These are phyloP conservation scores for Leishmania aethiopica DNA, from an alignment of 208 protist species.

Conservation along the genomic window DNA sequence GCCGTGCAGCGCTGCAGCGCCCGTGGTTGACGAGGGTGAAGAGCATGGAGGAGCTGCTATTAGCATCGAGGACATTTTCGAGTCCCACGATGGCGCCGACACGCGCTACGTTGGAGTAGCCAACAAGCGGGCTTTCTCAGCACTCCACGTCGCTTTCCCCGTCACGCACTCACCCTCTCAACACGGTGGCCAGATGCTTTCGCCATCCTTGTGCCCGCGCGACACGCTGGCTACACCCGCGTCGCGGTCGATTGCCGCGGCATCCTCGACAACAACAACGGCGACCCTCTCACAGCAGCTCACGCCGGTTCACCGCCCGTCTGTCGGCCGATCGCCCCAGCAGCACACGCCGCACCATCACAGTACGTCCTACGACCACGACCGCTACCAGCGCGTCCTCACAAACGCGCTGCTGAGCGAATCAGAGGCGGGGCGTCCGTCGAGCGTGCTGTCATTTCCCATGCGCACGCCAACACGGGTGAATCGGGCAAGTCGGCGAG, in stretches of 20 bases:
- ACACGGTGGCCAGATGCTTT: neutral
- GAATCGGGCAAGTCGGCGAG: neutral
- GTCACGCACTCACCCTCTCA: neutral
- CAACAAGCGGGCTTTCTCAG: conserved; percentile 25
- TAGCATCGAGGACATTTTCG: neutral
- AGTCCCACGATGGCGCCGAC: conserved; percentile 14
- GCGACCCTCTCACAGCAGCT: conserved; percentile 13
- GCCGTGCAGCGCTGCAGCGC: neutral
- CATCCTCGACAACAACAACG: neutral
- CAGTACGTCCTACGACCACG: conserved; percentile 23
- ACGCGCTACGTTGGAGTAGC: conserved; percentile 28
- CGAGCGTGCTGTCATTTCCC: conserved; percentile 16
- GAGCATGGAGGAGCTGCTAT: neutral
- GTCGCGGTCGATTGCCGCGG: neutral
- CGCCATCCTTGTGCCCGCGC: conserved; percentile 2
- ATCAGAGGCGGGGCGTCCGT: conserved; percentile 1
- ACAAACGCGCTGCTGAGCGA: conserved; percentile 27
- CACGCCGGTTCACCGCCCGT: conserved; percentile 6
- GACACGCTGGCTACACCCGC: neutral
- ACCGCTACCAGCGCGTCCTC: conserved; percentile 25
- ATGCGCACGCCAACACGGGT: conserved; percentile 6
- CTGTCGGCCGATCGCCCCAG: conserved; percentile 3
- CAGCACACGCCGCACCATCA: conserved; percentile 10
- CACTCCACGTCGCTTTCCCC: neutral
- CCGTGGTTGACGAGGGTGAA: conserved; percentile 7